A percentile compares a stretch with the other conserved stretches of the same genome.
phyloP scores from a whole-genome alignment of 305 asterid species.

The Solanum hybrid region DNA sequence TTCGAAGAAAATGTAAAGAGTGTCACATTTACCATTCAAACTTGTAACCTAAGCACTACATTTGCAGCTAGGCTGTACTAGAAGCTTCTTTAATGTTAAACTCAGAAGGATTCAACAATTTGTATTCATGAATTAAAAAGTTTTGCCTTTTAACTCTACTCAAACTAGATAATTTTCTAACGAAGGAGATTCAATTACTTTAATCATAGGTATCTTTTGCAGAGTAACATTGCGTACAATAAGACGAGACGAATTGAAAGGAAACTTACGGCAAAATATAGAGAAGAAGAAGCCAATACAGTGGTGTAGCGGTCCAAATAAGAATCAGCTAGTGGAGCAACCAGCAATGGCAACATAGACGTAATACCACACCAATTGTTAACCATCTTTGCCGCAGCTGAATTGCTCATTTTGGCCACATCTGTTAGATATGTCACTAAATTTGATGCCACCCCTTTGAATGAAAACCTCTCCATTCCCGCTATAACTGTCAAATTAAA shows the following conservation, averaged over 20 bases:
- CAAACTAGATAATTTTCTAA: background rate
- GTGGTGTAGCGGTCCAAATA: conserved; percentile 58
- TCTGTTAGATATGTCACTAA: conserved; percentile 76
- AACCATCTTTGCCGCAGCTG: conserved; percentile 76
- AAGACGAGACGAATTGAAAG: background rate
- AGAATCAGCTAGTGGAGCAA: conserved; percentile 66
- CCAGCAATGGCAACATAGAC: conserved; percentile 63
- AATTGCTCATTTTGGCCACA: conserved; percentile 62
- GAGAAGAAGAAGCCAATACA: conserved; percentile 40
- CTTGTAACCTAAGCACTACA: background rate
- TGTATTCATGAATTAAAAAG: background rate
- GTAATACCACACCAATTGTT: conserved; percentile 79
- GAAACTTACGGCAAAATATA: conserved; percentile 25
- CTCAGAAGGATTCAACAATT: background rate
- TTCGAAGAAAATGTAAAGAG: background rate
- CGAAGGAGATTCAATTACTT: background rate
- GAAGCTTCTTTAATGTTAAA: background rate
- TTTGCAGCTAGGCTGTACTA: background rate
- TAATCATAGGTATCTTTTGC: background rate
- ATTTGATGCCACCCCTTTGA: conserved; percentile 90
- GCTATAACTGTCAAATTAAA: conserved; percentile 40
- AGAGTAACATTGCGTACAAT: no score
- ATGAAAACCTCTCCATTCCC: conserved; percentile 89
- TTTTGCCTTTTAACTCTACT: background rate
- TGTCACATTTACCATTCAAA: background rate